Base-by-base conservation (phyloP, 805 yeast species). In the Brettanomyces custersianus region DNA sequence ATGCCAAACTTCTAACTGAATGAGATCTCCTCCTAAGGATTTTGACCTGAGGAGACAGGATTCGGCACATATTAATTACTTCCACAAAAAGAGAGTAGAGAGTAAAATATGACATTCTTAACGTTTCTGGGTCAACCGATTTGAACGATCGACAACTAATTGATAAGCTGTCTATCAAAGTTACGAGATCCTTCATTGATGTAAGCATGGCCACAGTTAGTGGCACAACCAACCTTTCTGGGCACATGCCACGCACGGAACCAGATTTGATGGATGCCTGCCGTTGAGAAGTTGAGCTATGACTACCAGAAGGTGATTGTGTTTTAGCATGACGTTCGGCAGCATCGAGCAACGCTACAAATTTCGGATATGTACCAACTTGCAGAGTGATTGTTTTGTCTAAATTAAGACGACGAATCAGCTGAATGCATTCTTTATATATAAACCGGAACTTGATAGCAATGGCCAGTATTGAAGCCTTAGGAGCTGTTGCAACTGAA, bases 21-120 rank as follows among this genome's bases (percentile, higher is more conserved):
- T 32, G 34, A 6, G 35, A 13, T 26, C 16, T 18, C 22, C 24
- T 21, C 6, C n/a, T 16, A 11, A 20, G 29, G 25, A 29, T 33
- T 22, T 30, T 27, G 35, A 15, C 22, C 24, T 20, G 33, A 5
- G 61, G 58, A 10, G 51, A 45, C 9, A 57, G 36, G 2, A 48
- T 36, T 34, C 49, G 43, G 33, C 55, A 53, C 12, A 52, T 34
- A 18, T 45, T 39, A 6, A 48, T 27, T 13, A 53, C 33, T 31
- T 57, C 62, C 20, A 55, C 41, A 18, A 53, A 41, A n/a, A 56
- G 36, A 4, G 62, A 54, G 29, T 47, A 46, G 4, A 57, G 20
- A 8, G 53, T 33, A 28, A 52, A 52, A 25, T 54, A 57, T 1
- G 48, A 33, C 35, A 54, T 20, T 41, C 60, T 42, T 5, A 55